Conservation (phyloP, 1,139 yeast genomes). For the Sugiyamaella novakii region DNA sequence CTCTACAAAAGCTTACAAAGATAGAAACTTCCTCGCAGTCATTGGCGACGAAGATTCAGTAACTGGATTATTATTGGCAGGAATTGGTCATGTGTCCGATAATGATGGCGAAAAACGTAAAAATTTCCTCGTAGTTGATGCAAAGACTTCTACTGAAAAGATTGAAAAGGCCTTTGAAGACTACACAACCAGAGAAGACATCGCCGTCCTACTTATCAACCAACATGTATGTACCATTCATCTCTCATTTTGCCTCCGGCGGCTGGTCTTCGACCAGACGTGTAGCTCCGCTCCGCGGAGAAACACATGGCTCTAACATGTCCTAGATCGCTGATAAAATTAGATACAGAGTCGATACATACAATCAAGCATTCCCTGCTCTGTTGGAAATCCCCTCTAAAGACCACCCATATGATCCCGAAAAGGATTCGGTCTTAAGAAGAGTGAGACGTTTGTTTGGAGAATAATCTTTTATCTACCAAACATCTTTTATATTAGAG, state of each 20-base stretch:
- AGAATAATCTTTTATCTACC: too few species aligned
- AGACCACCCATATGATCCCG: constrained; percentile 98
- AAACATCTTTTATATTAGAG: constrained; percentile 3
- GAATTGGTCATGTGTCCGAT: constrained; percentile 84
- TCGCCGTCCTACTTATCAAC: constrained; percentile 88
- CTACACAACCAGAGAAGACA: constrained; percentile 81
- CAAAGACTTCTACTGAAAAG: constrained; percentile 75
- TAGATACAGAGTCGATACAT: constrained; percentile 77
- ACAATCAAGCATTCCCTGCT: constrained; percentile 93
- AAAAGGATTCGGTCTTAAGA: constrained; percentile 92
- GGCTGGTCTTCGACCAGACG: not conserved
- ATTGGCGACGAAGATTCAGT: constrained; percentile 98
- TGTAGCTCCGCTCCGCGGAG: not conserved
- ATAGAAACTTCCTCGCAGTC: constrained; percentile 82
- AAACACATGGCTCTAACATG: constrained; percentile 2
- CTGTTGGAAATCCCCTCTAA: constrained; percentile 95
- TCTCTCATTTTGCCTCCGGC: not conserved
- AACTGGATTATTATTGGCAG: constrained; percentile 94
- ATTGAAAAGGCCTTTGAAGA: constrained; percentile 73
- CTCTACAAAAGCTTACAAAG: constrained; percentile 26
- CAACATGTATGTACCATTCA: constrained; percentile 62
- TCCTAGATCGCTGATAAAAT: constrained; percentile 75
- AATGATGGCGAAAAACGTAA: constrained; percentile 59
- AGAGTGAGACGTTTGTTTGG: constrained; percentile 95
- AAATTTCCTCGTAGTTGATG: constrained; percentile 81